Evolutionary conservation across 768 basidiomycete species (phyloP).

Genomic region (Trichaptum fuscoviolaceum): DNA sequence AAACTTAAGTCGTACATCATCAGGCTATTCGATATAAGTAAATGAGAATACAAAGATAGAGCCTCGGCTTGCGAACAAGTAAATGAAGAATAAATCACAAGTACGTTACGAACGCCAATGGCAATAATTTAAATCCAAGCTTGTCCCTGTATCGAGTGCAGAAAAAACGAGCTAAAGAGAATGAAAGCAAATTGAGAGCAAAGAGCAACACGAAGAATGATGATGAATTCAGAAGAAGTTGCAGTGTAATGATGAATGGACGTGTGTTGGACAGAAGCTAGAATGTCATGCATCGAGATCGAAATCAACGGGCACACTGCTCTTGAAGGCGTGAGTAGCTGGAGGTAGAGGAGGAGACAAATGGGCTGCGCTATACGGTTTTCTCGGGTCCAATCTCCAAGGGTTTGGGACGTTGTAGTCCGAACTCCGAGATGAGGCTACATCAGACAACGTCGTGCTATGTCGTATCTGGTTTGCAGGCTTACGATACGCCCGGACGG

Average conservation of each 20-base stretch:
- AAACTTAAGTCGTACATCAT: neutral
- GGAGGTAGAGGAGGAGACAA: neutral
- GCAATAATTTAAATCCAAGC: slow-evolving; percentile 1
- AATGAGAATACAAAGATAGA: neutral
- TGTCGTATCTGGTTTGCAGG: neutral
- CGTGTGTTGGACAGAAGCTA: neutral
- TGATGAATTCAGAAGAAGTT: neutral
- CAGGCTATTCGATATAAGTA: neutral
- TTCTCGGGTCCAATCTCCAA: neutral
- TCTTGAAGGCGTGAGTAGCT: neutral
- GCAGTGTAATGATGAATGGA: neutral
- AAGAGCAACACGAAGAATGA: neutral
- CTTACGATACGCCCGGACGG: too few species aligned
- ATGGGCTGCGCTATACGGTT: neutral
- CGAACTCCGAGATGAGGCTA: neutral
- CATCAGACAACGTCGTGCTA: neutral
- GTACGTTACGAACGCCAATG: neutral
- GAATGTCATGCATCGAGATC: neutral
- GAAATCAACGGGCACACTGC: neutral
- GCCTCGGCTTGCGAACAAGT: too few species aligned
- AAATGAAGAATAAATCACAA: neutral
- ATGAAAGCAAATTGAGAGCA: neutral
- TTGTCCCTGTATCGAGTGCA: neutral
- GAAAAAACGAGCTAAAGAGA: neutral
- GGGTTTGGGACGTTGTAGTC: neutral